Evolutionary conservation across 2,329 filamentous ascomycete genomes (phyloP), one percentile per base, ranked within the genome.

Genomic region (Calonectria crousiana): DNA sequence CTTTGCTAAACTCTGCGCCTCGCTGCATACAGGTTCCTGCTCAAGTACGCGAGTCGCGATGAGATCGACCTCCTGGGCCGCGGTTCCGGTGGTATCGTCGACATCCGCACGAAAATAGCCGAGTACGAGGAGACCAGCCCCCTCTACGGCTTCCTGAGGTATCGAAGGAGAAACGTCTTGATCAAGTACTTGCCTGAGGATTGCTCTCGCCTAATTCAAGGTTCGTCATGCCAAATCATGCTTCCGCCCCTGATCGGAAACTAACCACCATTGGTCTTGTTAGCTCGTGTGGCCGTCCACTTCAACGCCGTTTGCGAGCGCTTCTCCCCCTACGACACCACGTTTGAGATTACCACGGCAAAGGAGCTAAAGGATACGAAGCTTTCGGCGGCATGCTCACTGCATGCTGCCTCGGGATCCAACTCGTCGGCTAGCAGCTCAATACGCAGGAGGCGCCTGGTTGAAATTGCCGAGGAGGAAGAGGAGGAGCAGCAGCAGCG

Each of bases 381-480:
- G 77, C 90, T 99, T 68, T 96, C 95, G 13, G 92, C 95, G 38
- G 95, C 95, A 69, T 98, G 96, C 85, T 95, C 95, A 53, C 88
- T 98, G 69, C 95, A 98, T 85, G 94, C 96, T 49, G 95, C 95
- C 10, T 95, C 95, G 16, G 94, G 93, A 49, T 98, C 96, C 26
- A 95, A 93, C 78, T 95, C 94, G 32, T 98, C 96, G 14, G 96
- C 95, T 6, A 94, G 92, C 64, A 95, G 94, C 82, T 97, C 95
- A 6, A 88, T 95, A 77, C 92, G 94, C 73, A 90, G 93, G 81
- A 91, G 93, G 80, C 93, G 95, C 78, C 87, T 98, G 79, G 93
- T 96, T 86, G 96, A 98, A 86, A 98, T 98, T 83, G 93, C 94
- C n/a, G 97, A 98, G 85, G 95, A 97, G 86, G 94, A 93, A 69